These are phyloP conservation scores for Aegilops tauschii DNA, from an alignment of 176 grass and related monocot species.

Conservation along the genomic window DNA sequence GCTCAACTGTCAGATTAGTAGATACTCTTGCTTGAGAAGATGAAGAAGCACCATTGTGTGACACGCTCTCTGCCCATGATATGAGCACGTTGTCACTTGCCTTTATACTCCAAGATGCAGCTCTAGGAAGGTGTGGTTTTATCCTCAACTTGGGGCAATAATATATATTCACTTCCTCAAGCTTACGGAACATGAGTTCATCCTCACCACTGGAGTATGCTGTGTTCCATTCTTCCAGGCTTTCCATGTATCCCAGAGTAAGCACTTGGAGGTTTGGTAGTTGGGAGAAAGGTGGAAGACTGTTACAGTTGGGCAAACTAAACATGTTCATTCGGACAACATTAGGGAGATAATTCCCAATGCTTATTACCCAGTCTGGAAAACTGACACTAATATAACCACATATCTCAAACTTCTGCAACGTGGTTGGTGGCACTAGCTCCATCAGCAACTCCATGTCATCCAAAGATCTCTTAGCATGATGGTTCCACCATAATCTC, in stretches of 20 bases:
- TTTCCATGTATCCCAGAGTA: not conserved
- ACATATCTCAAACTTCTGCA: not conserved
- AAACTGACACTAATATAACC: not conserved
- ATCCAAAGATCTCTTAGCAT: not conserved
- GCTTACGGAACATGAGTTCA: not conserved
- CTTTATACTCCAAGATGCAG: not conserved
- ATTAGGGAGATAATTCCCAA: not conserved
- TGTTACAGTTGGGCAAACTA: not conserved
- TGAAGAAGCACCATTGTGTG: not conserved
- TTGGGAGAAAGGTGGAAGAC: not conserved
- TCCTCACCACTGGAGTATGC: not conserved
- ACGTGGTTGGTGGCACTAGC: not conserved
- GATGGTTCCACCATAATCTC: not conserved
- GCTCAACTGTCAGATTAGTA: not conserved
- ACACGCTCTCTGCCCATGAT: not conserved
- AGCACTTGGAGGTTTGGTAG: not conserved
- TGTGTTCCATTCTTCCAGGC: not conserved
- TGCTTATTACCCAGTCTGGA: not conserved
- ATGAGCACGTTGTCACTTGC: not conserved
- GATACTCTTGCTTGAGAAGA: too few species aligned
- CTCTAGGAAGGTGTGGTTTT: not conserved
- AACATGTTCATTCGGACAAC: accelerated
- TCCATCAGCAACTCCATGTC: not conserved
- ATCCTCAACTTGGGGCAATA: not conserved
- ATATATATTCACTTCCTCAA: not conserved